Evolutionary conservation across 2,329 filamentous ascomycete species (phyloP), one percentile per base, ranked within the genome.

Genomic region (Onygenales sp.): DNA sequence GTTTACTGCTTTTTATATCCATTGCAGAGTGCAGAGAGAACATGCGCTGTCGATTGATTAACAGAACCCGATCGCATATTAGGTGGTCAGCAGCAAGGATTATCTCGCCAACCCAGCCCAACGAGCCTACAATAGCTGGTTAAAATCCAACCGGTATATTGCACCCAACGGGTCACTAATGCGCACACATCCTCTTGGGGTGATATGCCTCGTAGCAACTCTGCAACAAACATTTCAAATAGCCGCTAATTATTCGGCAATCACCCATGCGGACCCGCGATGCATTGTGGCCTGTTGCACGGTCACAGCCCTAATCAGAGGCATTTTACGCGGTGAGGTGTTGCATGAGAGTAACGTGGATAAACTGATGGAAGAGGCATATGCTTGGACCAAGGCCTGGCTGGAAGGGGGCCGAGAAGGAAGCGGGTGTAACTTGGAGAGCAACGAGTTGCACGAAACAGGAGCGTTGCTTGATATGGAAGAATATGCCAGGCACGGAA

Each of bases 121-220:
- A 0, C 67, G 64, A 4, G 74, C 77, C 2, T 65, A 69, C 2
- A 59, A 63, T 9, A 62, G 65, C 13, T 80, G 77, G 77, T 60
- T 68, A 13, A 67, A 67, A 3, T 63, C 66, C 1, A 65, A 65
- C 0, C 68, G 68, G 45, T 61, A 69, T 3, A 65, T 67, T 3
- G 77, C 77, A 0, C 74, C 77, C 0, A 80, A 80, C 51, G 77
- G 77, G 1, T 77, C 74, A 43, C 58, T 80, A 10, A 80, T 80
- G 77, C 61, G 77, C 7, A 79, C 76, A 7, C 76, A 79, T 52
- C 74, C 75, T 0, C 62, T 79, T 11, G 77, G 76, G 0, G 58
- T 79, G 5, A 73, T 79, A 54, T 75, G 74, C 43, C 52, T 78
- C 8, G 61, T 62, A 36, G 64, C 70, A 46, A 65, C 59, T 0